Base-by-base conservation (phyloP, 73 alveolate genomes). In the Breviolum minutum region DNA sequence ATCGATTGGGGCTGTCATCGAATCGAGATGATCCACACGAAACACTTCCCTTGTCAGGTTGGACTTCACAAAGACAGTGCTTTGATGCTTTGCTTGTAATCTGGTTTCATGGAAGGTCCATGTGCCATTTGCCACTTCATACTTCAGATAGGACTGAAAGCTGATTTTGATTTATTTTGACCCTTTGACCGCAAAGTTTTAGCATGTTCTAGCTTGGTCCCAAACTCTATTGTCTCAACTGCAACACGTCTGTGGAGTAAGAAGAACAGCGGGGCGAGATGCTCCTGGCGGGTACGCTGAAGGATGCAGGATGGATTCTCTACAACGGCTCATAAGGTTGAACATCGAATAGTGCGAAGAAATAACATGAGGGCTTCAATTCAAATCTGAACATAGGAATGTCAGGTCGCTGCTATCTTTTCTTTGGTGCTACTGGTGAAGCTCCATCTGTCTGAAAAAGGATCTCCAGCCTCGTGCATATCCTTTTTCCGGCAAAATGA, bases 221-320 rank as follows among this genome's bases (percentile, higher is more conserved):
- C 73, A 26, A 19, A 70, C 96, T 89, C 96, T 14, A 89, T 89
- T 32, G 96, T 89, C 62, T 89, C 96, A 61, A 89, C 96, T 10
- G 81, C 96, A 7, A 89, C 70, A 8, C 96, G 96, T 60, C 96
- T 73, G 96, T 89, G 96, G 62, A 89, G 96, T n/a, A 89, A 79
- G 81, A 89, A 89, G 71, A 89, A 89, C 16, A 89, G 86, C 62
- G 96, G 96, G 29, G 96, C 96, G 86, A 89, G 81, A 40, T 89
- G 96, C 70, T 89, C 96, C 96, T 89, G 16, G 48, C 19, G 74
- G 17, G 87, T 63, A 79, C 63, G 26, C 64, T 73, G 82, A 73
- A 73, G 63, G 77, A 68, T 68, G 77, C n/a, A 17, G 17, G 77
- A 22, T 68, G 17, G 77, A 14, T 22, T 68, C 77, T 68, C 24